phyloP scores from a whole-genome alignment of 345 rosid species.

The Gossypium sturtianum region DNA sequence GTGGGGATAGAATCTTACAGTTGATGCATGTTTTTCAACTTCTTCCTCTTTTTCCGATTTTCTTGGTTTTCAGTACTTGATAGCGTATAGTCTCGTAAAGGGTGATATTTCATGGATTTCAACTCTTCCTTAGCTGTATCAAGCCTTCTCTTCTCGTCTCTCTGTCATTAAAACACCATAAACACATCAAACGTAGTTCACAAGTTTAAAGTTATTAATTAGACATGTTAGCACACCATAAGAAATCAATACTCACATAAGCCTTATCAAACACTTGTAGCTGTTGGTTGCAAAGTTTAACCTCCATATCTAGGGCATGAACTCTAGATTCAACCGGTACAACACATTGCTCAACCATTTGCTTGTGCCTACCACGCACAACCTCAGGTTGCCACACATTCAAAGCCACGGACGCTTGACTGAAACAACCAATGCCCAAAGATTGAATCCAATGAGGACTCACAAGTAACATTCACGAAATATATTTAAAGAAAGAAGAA shows the following conservation, averaged over 20 bases:
- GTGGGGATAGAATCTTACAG: constrained; percentile 32
- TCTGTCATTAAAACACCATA: constrained; percentile 32
- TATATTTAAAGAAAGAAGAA: not conserved
- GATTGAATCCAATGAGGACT: not conserved
- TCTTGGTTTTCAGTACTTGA: constrained; percentile 20
- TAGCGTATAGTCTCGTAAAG: constrained; percentile 45
- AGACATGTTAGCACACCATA: not conserved
- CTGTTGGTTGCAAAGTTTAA: constrained; percentile 72
- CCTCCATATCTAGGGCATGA: constrained; percentile 71
- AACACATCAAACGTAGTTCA: not conserved
- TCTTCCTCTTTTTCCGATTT: constrained; percentile 36
- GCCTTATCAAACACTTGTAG: constrained; percentile 44
- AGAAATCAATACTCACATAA: constrained; percentile 41
- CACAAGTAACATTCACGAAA: constrained; percentile 1
- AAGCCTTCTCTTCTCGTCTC: constrained; percentile 44
- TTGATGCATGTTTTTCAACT: constrained; percentile 30
- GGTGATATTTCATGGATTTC: constrained; percentile 69
- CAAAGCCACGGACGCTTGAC: constrained; percentile 91
- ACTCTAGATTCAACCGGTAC: constrained; percentile 62
- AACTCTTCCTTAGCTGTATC: constrained; percentile 53
- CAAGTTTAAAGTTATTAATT: not conserved
- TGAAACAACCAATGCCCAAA: constrained; percentile 22
- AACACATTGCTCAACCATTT: constrained; percentile 66
- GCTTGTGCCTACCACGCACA: constrained; percentile 60
- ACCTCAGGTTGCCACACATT: constrained; percentile 91